Conservation (phyloP, 106 monocot species). For the Allium sativum region DNA sequence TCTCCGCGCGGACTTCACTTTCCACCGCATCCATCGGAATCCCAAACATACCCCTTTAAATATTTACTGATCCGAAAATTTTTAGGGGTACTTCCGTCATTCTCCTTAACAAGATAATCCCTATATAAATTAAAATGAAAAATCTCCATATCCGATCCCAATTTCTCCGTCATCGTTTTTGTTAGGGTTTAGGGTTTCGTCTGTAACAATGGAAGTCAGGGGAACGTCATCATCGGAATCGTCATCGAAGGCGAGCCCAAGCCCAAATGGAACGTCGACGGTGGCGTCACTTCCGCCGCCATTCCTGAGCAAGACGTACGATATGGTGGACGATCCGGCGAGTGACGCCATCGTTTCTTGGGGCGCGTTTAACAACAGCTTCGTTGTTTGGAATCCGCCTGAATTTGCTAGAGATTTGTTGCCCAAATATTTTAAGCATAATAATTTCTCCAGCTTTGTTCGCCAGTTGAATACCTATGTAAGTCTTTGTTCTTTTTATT, state of each 20-base stretch:
- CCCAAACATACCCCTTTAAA: too few species aligned
- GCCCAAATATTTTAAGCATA: slow-evolving; percentile 18
- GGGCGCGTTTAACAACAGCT: slow-evolving; percentile 12
- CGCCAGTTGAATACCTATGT: slow-evolving; percentile 26
- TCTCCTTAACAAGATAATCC: too few species aligned
- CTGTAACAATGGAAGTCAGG: background rate
- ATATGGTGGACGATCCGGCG: slow-evolving; percentile 20
- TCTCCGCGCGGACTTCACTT: too few species aligned
- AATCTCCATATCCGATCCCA: background rate
- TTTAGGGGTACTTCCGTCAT: too few species aligned
- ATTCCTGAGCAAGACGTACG: slow-evolving; percentile 18
- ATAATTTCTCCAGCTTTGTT: slow-evolving; percentile 23
- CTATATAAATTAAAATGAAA: background rate
- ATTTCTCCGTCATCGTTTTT: background rate
- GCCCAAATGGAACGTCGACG: slow-evolving; percentile 5
- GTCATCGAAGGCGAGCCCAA: background rate
- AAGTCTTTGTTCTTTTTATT: background rate
- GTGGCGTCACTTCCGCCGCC: slow-evolving; percentile 10
- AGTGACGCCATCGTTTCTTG: slow-evolving; percentile 18
- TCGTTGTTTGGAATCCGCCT: slow-evolving; percentile 20
- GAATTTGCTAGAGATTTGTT: slow-evolving; percentile 21
- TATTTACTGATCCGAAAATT: too few species aligned
- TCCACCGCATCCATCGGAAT: too few species aligned
- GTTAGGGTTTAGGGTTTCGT: slow-evolving; percentile 1
- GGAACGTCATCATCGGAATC: background rate